Percentiles rank a stretch among this genome's conserved stretches.
Conservation (phyloP, 1,284 basidiomycete species). For the Boletus smithii region DNA sequence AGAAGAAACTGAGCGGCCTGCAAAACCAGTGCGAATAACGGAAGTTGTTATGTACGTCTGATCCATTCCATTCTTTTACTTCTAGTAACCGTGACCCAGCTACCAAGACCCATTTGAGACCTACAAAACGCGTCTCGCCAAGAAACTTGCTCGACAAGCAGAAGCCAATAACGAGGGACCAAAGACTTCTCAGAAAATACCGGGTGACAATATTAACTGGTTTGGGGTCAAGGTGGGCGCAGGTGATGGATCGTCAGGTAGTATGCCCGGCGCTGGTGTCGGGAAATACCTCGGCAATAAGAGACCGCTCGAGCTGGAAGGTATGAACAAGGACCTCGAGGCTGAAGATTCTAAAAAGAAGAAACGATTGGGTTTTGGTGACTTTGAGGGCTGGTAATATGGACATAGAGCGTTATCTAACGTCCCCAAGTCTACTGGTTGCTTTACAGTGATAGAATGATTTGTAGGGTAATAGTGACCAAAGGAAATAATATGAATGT, state of each 20-base stretch:
- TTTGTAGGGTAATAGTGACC: conserved; percentile 8
- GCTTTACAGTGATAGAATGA: conserved; percentile 13
- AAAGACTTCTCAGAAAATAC: conserved; percentile 40
- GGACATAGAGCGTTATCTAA: not conserved
- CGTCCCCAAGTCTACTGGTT: conserved; percentile 8
- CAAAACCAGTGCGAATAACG: conserved; percentile 76
- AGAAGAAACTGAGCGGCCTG: conserved; percentile 82
- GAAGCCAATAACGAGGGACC: conserved; percentile 38
- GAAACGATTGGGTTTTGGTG: conserved; percentile 73
- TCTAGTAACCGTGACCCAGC: conserved; percentile 35
- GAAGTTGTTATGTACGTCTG: conserved; percentile 69
- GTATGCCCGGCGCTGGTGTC: conserved; percentile 38
- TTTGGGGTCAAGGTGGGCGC: conserved; percentile 75
- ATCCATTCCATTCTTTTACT: not conserved
- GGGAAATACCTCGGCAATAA: conserved; percentile 67
- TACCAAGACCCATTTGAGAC: conserved; percentile 86
- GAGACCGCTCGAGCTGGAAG: conserved; percentile 39
- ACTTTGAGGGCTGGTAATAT: conserved; percentile 70
- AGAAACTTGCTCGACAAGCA: conserved; percentile 68
- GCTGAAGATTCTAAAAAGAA: conserved; percentile 64
- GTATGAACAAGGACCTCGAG: conserved; percentile 3
- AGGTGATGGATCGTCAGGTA: conserved; percentile 33
- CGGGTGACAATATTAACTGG: conserved; percentile 72
- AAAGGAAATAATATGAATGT: not conserved
- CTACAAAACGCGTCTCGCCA: conserved; percentile 72